Base-by-base conservation (phyloP, 2,329 filamentous ascomycete genomes). In the Huntiella abstrusa region DNA sequence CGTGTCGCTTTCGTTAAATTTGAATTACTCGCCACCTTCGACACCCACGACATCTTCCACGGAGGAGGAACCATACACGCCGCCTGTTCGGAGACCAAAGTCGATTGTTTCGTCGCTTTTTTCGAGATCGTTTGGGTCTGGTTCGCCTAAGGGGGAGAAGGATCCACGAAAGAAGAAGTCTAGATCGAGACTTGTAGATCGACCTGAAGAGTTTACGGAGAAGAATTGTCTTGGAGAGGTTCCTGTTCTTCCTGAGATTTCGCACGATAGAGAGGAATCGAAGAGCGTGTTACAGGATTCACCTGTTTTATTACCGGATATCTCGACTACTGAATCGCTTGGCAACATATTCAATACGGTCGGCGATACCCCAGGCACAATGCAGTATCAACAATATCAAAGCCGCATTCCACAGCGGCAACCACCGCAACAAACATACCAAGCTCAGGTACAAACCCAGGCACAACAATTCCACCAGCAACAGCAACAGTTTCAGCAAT, bases 71-170 rank as follows among this genome's bases (percentile, higher is more conserved):
- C 41, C 15, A 22, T 43, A 33, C 15, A 35, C 44, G 17, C 40
- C 44, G 35, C 48, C 44, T 13, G 22, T 10, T 4, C 35, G 41
- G 11, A 44, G 48, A 10, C 33, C 37, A 15, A 35, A 37, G 5
- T 49, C 44, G 4, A 36, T 49, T n/a, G 45, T 49, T 33, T 41
- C 48, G 11, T 43, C 48, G 2, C 33, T 49, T 12, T 49, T 49
- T 22, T 49, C 48, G 33, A 39, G 44, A 16, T 46, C 48, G 1
- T 40, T 32, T 12, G 43, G 41, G 15, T 38, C 44, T 10, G 19
- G 19, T 22, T 49, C 43, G 16, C 33, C 48, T 12, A 41, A 36
- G 1, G 44, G 44, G 13, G 17, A 42, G 28, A 49, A 47, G 22
- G 45, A 32, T 7, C 22, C 35, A 19, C 41, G 47, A 11, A 47